Percentiles rank a stretch among this genome's conserved stretches.
Conservation (phyloP, 192 early-diverging fungal genomes). For the Coemansia sp. region DNA sequence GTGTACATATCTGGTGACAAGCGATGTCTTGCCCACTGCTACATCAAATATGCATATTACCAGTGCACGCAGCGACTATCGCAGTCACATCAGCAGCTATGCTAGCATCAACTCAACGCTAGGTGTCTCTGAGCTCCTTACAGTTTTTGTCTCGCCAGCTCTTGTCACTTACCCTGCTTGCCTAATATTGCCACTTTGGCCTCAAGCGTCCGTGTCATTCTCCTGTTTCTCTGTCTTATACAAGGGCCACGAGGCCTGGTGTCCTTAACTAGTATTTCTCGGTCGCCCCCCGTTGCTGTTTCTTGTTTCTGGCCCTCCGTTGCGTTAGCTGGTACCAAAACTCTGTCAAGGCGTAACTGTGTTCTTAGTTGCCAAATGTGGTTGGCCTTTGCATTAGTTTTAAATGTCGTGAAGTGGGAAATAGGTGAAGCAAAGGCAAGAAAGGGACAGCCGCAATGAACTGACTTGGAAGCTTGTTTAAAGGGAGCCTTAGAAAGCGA, state of each 20-base stretch:
- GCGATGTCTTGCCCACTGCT: constrained; percentile 80
- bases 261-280: not conserved
- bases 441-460: too few relatives aligned
- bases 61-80: not conserved
- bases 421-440: too few relatives aligned
- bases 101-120: not conserved
- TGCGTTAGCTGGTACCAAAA: too few relatives aligned
- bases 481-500: too few relatives aligned
- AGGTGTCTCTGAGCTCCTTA: not conserved
- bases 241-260: not conserved
- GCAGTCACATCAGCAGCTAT: not conserved
- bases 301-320: too few relatives aligned
- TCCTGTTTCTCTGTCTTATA: too few relatives aligned
- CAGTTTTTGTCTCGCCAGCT: not conserved
- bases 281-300: too few relatives aligned
- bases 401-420: too few relatives aligned
- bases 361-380: too few relatives aligned
- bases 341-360: not conserved
- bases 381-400: too few relatives aligned
- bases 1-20: constrained; percentile 71
- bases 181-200: constrained; percentile 76
- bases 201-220: constrained; percentile 56
- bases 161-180: constrained; percentile 59
- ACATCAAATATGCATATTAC: constrained; percentile 11
- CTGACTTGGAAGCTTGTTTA: too few relatives aligned